These are phyloP conservation scores for Penicillium sp. DNA, from an alignment of 2,329 filamentous ascomycete species.

Conservation along the genomic window DNA sequence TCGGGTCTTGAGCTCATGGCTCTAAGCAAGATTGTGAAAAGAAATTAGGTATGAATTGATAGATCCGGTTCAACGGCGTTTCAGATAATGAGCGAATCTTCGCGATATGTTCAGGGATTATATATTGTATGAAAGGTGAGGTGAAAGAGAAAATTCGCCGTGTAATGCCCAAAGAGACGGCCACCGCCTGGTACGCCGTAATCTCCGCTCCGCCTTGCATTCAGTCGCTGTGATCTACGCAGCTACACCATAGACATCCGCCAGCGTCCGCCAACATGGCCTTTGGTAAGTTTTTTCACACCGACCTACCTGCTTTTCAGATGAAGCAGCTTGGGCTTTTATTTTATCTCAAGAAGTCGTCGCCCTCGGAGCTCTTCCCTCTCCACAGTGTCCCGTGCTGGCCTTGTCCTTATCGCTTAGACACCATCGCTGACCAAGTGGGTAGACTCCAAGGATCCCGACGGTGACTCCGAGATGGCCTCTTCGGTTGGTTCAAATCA, in stretches of 20 bases:
- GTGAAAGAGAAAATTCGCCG: constrained; percentile 27
- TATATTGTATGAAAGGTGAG: constrained; percentile 15
- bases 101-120: constrained; percentile 16
- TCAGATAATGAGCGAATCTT: constrained; percentile 6
- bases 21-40: constrained; percentile 5
- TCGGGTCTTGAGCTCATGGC: constrained; percentile 54
- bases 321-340: too few relatives aligned
- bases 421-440: neutral
- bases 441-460: constrained; percentile 46
- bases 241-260: too few relatives aligned
- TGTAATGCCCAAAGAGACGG: constrained; percentile 16
- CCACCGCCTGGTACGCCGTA: constrained; percentile 24
- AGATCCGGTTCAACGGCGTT: neutral
- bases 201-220: constrained; percentile 20
- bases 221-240: constrained; percentile 7
- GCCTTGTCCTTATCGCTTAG: neutral
- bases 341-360: too few relatives aligned
- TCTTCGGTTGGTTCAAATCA: constrained; percentile 48
- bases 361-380: too few relatives aligned
- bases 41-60: neutral
- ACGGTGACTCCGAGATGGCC: constrained; percentile 62
- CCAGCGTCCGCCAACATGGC: constrained; percentile 21
- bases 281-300: constrained; percentile 20
- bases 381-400: neutral
- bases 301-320: too few relatives aligned